phyloP scores from a whole-genome alignment of 352 stramenopile genomes.

The Globisporangium mamillatum region DNA sequence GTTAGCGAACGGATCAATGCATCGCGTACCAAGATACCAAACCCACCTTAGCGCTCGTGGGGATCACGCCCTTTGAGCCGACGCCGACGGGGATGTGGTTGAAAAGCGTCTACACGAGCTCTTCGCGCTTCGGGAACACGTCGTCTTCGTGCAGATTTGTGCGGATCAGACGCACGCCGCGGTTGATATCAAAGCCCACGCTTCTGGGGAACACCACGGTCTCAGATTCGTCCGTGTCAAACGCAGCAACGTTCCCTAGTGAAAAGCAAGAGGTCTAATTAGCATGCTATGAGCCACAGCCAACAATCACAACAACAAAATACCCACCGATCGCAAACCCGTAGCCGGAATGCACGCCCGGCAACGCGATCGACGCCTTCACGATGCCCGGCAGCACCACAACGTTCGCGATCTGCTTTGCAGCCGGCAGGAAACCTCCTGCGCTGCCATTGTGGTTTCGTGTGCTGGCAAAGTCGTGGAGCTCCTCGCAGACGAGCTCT shows the following conservation, averaged over 20 bases:
- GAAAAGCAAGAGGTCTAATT: background rate
- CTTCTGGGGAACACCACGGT: background rate
- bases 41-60: background rate
- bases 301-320: background rate
- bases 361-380: background rate
- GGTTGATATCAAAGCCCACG: background rate
- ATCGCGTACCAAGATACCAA: background rate
- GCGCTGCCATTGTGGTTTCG: background rate
- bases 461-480: background rate
- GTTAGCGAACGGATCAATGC: too few species aligned
- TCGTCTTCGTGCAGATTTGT: background rate
- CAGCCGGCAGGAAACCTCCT: background rate
- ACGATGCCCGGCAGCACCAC: background rate
- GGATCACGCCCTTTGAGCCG: background rate
- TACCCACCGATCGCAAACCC: background rate
- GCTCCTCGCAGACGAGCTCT: background rate
- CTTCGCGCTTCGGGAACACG: background rate
- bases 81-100: background rate
- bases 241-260: background rate
- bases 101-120: background rate
- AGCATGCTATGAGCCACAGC: background rate
- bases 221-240: background rate
- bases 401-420: background rate
- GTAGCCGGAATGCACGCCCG: background rate
- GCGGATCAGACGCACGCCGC: background rate